phyloP scores from a whole-genome alignment of 495 filamentous ascomycete species.

The Rhizodiscina lignyota region DNA sequence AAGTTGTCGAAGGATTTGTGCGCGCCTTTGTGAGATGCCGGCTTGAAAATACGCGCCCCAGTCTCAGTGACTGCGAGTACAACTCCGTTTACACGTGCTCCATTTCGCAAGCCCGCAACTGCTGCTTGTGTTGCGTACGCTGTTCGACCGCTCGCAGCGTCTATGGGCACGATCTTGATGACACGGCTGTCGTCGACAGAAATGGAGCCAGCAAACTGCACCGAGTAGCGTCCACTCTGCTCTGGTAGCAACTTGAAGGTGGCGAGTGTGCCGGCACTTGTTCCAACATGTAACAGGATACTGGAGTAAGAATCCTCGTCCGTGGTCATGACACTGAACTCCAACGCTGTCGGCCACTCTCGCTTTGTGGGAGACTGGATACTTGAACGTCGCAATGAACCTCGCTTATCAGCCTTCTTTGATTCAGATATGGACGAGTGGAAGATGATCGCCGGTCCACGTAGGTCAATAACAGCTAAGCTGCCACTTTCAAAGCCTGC shows the following conservation, averaged over 20 bases:
- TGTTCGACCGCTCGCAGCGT: constrained; percentile 55
- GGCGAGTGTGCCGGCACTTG: constrained; percentile 60
- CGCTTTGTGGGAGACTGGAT: constrained; percentile 25
- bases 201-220: constrained; percentile 47
- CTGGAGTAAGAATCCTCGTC: constrained; percentile 90
- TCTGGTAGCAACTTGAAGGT: constrained; percentile 83
- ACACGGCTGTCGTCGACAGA: constrained; percentile 52
- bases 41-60: constrained; percentile 71
- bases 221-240: constrained; percentile 51
- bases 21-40: constrained; percentile 68
- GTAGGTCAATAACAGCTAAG: constrained; percentile 65
- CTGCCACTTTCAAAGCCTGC: constrained; percentile 68
- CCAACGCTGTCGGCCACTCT: constrained; percentile 63
- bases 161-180: constrained; percentile 59
- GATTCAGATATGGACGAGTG: constrained; percentile 49
- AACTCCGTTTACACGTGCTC: constrained; percentile 53
- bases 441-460: constrained; percentile 80
- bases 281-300: constrained; percentile 83
- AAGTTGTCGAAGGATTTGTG: constrained; percentile 74
- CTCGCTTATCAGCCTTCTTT: constrained; percentile 46
- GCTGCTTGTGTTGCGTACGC: constrained; percentile 57
- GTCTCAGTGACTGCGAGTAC: constrained; percentile 52
- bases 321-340: constrained; percentile 86
- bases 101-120: constrained; percentile 55
- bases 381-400: constrained; percentile 43